Evolutionary conservation across 352 stramenopile genomes (phyloP), one percentile per base, ranked within the genome.

Genomic region (Globisporangium ultimum): DNA sequence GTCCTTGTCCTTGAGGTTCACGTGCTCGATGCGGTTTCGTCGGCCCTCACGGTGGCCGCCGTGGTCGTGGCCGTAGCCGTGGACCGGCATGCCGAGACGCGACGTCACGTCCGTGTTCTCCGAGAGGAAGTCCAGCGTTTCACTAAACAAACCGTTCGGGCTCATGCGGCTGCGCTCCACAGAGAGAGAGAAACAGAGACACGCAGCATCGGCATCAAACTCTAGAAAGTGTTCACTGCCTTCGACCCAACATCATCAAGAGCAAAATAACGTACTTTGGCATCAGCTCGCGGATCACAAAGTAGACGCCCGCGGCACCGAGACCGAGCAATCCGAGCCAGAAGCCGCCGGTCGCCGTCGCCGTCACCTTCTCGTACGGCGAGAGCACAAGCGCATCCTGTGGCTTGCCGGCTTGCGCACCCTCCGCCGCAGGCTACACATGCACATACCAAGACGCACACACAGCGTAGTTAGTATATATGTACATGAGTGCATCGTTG

Each of bases 11-110:
- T 82, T 88, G 58, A 98, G 94, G 66, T 98, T 83, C 18, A 97
- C 96, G 73, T 97, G 80, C 67, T 98, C 95, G 63, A 98, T 96
- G 69, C 96, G 97, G 76, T 98, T 98, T 57, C 93, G 78, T 66
- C 95, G 88, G 50, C 95, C 93, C 68, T 98, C 95, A 36, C 93
- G 91, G 74, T 96, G 82, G 7, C 91, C 87, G 49, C 89, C 89
- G 69, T 98, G 87, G 83, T 98, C 95, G 53, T 93, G 78, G 22
- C 95, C 93, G 65, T 98, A 98, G 43, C 87, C 93, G 70, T 98
- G 96, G 48, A 98, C 72, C 1, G 76, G 74, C 50, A 95, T 79
- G 18, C 95, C 95, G 56, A 97, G 88, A 61, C 87, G 82, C 53
- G 84, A 85, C 41, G 78, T 83, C 43, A 68, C 71, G 38, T 91